phyloP scores from a whole-genome alignment of 31 red algal species.

The Bonnemaisonia californica region DNA sequence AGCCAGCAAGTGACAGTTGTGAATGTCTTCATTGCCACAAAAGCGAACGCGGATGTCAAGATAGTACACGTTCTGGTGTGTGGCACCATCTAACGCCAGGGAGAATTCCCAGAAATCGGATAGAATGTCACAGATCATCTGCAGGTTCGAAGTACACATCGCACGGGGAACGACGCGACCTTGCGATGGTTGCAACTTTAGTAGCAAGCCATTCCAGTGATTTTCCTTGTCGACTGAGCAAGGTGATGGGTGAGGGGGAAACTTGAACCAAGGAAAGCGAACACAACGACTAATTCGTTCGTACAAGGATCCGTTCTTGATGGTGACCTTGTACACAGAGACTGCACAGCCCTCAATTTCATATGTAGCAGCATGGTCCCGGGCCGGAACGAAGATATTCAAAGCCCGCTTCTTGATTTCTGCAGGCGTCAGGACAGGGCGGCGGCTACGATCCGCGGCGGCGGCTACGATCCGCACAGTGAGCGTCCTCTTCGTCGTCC shows the following conservation, averaged over 20 bases:
- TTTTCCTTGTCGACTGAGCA: too few relatives aligned
- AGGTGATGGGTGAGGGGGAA: too few relatives aligned
- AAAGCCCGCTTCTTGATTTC: constrained; percentile 25
- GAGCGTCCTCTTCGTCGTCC: constrained; percentile 7
- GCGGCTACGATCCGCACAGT: too few relatives aligned
- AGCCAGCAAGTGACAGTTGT: constrained; percentile 11
- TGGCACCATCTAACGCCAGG: constrained; percentile 9
- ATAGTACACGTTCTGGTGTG: constrained; percentile 1
- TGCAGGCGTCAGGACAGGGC: not conserved
- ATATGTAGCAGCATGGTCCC: not conserved
- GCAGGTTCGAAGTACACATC: not conserved
- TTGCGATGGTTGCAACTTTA: too few relatives aligned
- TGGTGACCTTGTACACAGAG: constrained; percentile 4
- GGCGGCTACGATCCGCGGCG: constrained; percentile 12
- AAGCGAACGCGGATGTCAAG: constrained; percentile 7
- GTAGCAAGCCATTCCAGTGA: too few relatives aligned
- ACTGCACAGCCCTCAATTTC: not conserved
- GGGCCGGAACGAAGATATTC: constrained; percentile 15
- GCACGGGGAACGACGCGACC: not conserved
- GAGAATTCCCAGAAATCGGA: not conserved
- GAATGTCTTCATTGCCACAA: not conserved
- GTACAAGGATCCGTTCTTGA: too few relatives aligned
- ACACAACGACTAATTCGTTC: too few relatives aligned
- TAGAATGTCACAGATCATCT: constrained; percentile 3
- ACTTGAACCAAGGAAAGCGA: too few relatives aligned